These are phyloP conservation scores for Puccinellia tenuiflora DNA, from an alignment of 176 grass and related monocot genomes.

Conservation along the genomic window DNA sequence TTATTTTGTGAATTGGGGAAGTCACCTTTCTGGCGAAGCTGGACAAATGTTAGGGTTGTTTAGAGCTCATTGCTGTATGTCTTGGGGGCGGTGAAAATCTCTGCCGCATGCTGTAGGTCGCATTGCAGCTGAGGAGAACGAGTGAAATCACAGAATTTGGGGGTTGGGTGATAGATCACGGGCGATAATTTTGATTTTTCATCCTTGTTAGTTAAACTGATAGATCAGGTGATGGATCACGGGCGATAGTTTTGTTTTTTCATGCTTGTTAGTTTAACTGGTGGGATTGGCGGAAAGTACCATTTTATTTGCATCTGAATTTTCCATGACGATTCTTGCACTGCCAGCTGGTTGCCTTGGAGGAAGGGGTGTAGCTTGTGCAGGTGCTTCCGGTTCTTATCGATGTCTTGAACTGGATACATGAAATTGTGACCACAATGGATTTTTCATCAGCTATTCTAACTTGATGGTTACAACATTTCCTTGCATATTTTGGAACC, in stretches of 20 bases:
- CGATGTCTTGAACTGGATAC: background rate
- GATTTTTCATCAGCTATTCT: background rate
- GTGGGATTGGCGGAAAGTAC: background rate
- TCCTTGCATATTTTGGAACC: slow-evolving; percentile 11
- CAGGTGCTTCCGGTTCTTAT: background rate
- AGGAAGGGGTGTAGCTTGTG: background rate
- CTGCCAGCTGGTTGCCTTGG: background rate
- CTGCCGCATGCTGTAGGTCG: background rate
- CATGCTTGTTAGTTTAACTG: background rate
- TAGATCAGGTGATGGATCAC: background rate
- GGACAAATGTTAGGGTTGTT: background rate
- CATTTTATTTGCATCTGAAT: background rate
- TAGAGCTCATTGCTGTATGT: background rate
- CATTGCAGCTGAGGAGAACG: background rate
- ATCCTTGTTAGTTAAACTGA: background rate
- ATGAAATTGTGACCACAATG: background rate
- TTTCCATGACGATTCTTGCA: background rate
- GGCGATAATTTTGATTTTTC: background rate
- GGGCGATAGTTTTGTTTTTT: background rate
- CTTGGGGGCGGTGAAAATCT: background rate
- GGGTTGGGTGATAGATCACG: background rate
- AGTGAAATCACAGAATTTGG: background rate
- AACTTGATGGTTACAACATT: background rate
- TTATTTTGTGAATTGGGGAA: background rate
- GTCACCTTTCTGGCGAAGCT: background rate